phyloP scores from a whole-genome alignment of 495 filamentous ascomycete genomes.

The Talaromyces stipitatus region DNA sequence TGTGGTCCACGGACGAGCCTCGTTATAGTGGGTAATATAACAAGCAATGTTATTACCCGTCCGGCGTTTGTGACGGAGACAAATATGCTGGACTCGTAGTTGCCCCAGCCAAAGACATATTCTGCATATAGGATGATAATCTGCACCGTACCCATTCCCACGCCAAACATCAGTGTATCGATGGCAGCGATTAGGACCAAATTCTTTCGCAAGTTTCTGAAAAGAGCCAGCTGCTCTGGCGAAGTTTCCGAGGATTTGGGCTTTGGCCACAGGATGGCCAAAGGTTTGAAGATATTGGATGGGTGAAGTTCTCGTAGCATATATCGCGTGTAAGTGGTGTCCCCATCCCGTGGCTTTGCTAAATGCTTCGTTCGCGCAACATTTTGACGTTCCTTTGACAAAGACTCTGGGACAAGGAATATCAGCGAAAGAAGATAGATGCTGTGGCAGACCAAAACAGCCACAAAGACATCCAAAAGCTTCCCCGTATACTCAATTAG shows the following conservation, averaged over 20 bases:
- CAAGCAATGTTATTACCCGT: conserved; percentile 66
- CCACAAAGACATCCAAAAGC: conserved; percentile 69
- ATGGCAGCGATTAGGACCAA: conserved; percentile 70
- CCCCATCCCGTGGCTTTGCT: conserved; percentile 8
- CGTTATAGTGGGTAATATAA: conserved; percentile 64
- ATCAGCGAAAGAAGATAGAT: conserved; percentile 62
- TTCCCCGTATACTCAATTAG: conserved; percentile 63
- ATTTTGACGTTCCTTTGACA: conserved; percentile 59
- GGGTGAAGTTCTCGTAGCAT: conserved; percentile 26
- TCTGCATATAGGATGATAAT: conserved; percentile 75
- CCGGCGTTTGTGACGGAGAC: conserved; percentile 66
- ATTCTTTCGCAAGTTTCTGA: conserved; percentile 60
- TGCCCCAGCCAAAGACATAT: conserved; percentile 73
- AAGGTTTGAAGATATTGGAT: conserved; percentile 61
- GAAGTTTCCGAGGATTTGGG: conserved; percentile 47
- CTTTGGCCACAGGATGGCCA: conserved; percentile 70
- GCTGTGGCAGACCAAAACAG: conserved; percentile 60
- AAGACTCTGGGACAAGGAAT: conserved; percentile 72
- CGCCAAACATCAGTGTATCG: conserved; percentile 70
- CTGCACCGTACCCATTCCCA: conserved; percentile 72
- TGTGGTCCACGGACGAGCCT: conserved; percentile 54
- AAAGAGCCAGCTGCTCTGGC: conserved; percentile 57
- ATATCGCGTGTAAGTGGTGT: conserved; percentile 11
- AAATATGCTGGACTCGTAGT: conserved; percentile 67
- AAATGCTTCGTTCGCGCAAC: conserved; percentile 60